These are phyloP conservation scores for Pisolithus marmoratus DNA, from an alignment of 768 basidiomycete genomes.

Conservation along the genomic window DNA sequence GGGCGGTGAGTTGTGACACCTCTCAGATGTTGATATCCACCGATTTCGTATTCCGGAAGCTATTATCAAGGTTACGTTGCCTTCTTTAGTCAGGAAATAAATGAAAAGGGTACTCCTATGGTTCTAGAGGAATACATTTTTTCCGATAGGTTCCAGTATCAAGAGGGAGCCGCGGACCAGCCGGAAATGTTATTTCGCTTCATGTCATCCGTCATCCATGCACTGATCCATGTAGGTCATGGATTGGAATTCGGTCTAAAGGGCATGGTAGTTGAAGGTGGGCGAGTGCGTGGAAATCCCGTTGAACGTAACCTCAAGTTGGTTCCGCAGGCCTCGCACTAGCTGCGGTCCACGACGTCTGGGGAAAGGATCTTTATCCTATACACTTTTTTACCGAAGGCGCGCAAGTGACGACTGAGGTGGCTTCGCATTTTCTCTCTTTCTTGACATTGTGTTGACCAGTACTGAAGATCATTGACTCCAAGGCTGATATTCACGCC, in stretches of 20 bases:
- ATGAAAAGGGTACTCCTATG: conserved; percentile 9
- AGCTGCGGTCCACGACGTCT: conserved; percentile 23
- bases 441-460: too few species aligned
- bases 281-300: not conserved
- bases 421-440: too few species aligned
- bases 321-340: conserved; percentile 19
- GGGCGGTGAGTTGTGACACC: conserved; percentile 12
- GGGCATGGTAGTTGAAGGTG: conserved; percentile 61
- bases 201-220: conserved; percentile 48
- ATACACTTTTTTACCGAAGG: conserved; percentile 6
- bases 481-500: conserved; percentile 19
- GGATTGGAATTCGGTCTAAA: conserved; percentile 59
- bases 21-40: not conserved
- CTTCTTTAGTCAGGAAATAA: conserved; percentile 20
- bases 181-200: conserved; percentile 53
- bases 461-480: too few species aligned
- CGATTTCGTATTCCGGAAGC: conserved; percentile 3
- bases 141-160: conserved; percentile 23
- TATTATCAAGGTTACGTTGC: conserved; percentile 24
- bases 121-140: conserved; percentile 27
- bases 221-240: conserved; percentile 57
- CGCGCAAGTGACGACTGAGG: too few species aligned
- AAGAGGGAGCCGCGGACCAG: conserved; percentile 16
- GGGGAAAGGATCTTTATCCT: conserved; percentile 29
- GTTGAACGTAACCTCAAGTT: not conserved